These are phyloP conservation scores for Aspergillus funiculosus DNA, from an alignment of 495 filamentous ascomycete species.

Conservation along the genomic window DNA sequence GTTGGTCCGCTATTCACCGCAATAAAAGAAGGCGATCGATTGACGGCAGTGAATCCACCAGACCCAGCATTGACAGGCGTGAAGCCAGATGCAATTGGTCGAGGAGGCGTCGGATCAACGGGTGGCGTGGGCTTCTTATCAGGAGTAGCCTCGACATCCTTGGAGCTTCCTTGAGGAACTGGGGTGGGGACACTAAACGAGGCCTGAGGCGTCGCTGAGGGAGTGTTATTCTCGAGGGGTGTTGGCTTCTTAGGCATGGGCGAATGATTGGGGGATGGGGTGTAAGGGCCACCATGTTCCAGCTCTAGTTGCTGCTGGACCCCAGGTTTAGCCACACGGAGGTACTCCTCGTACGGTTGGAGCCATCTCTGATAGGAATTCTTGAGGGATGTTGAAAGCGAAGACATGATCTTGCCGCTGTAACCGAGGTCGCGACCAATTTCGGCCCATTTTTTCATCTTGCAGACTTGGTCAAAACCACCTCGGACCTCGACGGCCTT, in stretches of 20 bases:
- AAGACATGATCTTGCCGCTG: constrained; percentile 99
- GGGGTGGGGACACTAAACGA: constrained; percentile 68
- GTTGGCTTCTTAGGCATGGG: constrained; percentile 64
- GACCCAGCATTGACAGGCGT: constrained; percentile 74
- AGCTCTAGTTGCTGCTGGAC: constrained; percentile 92
- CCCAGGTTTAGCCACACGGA: constrained; percentile 87
- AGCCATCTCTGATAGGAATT: constrained; percentile 97
- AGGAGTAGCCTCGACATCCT: constrained; percentile 43
- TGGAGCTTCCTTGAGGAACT: constrained; percentile 60
- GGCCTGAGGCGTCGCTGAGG: constrained; percentile 57
- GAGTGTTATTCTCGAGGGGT: constrained; percentile 56
- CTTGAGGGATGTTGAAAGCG: constrained; percentile 96
- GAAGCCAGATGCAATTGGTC: constrained; percentile 60
- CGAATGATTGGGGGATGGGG: constrained; percentile 82
- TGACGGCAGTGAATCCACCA: constrained; percentile 77
- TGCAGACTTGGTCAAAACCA: constrained; percentile 93
- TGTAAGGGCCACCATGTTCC: constrained; percentile 88
- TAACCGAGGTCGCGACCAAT: constrained; percentile 96
- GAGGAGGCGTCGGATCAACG: constrained; percentile 50
- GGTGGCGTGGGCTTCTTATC: constrained; percentile 33
- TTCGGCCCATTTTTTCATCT: constrained; percentile 97
- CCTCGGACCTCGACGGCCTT: constrained; percentile 92
- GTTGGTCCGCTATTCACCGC: constrained; percentile 44
- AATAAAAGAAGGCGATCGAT: constrained; percentile 51
- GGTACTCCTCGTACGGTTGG: constrained; percentile 92